Conservation (phyloP, 225 moss, liverwort and hornwort genomes). For the Neckera pumila region DNA sequence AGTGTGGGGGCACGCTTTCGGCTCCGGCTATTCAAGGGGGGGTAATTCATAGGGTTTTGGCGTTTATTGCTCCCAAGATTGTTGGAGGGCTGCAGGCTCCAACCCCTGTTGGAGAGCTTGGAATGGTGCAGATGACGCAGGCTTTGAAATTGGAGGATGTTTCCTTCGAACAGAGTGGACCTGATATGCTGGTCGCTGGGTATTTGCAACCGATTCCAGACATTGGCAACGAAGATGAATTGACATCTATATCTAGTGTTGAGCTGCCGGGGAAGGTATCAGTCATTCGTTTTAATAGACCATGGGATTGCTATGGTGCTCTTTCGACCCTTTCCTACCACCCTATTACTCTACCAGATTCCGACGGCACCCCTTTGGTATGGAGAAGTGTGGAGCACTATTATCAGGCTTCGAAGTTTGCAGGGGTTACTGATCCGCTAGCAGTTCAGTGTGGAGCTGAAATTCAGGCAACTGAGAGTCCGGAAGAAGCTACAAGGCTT, state of each 20-base stretch:
- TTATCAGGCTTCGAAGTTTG: slow-evolving; percentile 53
- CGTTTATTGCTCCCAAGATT: slow-evolving; percentile 93
- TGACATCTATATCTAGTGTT: background rate
- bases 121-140: slow-evolving; percentile 97
- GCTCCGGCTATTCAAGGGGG: slow-evolving; percentile 80
- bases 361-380: slow-evolving; percentile 16
- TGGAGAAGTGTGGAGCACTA: slow-evolving; percentile 88
- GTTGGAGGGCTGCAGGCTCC: slow-evolving; percentile 83
- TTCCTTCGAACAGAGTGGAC: slow-evolving; percentile 74
- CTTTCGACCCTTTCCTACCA: slow-evolving; percentile 78
- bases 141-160: slow-evolving; percentile 72
- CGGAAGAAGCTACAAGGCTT: slow-evolving; percentile 37
- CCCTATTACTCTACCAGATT: slow-evolving; percentile 48
- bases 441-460: slow-evolving; percentile 10
- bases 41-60: slow-evolving; percentile 79
- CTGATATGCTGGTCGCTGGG: slow-evolving; percentile 79
- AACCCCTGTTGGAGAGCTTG: slow-evolving; percentile 87
- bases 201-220: slow-evolving; percentile 55
- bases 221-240: background rate
- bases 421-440: slow-evolving; percentile 14
- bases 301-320: slow-evolving; percentile 84
- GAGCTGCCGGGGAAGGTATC: slow-evolving; percentile 17
- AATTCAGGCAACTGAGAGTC: slow-evolving; percentile 21
- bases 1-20: slow-evolving; percentile 85
- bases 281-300: slow-evolving; percentile 65